Base-by-base conservation (phyloP, 176 grass and related monocot genomes). In the Pharus latifolius region DNA sequence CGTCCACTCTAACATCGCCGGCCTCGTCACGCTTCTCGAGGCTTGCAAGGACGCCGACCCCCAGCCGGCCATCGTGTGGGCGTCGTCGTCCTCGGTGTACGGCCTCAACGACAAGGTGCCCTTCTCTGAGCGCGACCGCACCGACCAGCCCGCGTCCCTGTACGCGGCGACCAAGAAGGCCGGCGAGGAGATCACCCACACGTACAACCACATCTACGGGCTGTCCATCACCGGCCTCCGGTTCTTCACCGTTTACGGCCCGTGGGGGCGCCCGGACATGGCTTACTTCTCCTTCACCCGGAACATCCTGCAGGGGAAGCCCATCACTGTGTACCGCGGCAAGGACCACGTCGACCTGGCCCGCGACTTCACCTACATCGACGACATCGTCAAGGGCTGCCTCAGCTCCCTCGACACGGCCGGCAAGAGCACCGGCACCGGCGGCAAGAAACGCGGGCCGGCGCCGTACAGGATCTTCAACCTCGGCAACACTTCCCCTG, bases 91-190 rank as follows among this genome's bases (percentile, higher is more conserved):
- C 47, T 96, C 91, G n/a, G 91, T 96, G 14, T 96, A 96, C 47
- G 91, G 91, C 7, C 88, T 92, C 51, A 96, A 96, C 82, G 88
- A 96, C 76, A 84, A 76, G 85, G 88, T 87, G 0, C 92, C 92
- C 11, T 96, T 96, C 79, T 86, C 92, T 4, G 92, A 96, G 56
- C 22, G 22, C 60, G 33, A 96, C 80, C 75, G 88, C 32, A 96
- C 92, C 40, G 92, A 96, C 47, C 73, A 30, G 14, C 92, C 92
- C 6, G 92, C 92, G 0, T 96, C 92, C 3, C 92, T 96, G 10
- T 96, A 96, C 74, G 92, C 92, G 0, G 92, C 92, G 4, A 96
- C 92, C 3, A 96, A 96, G 92, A 96, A 96, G 85, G 92, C 92
- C 31, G 92, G 92, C 45, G 92, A 96, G 85, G 92, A 89, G 72